Base-by-base conservation (phyloP, 1,284 basidiomycete species). In the Stereum hirsutum region DNA sequence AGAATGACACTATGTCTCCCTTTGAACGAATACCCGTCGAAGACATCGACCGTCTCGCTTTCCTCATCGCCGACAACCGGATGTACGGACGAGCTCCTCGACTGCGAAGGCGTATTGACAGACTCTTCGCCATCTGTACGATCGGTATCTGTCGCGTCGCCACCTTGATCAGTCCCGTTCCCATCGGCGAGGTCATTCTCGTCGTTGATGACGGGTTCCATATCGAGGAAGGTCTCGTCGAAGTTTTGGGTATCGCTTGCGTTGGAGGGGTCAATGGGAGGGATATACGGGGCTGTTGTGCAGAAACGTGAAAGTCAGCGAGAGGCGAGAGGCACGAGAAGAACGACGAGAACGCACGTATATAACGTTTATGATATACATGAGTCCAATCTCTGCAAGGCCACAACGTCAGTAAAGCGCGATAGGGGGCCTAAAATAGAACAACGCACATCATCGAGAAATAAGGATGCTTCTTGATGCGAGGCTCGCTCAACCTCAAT, bases 241-340 rank as follows among this genome's bases (percentile, higher is more conserved):
- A 98, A 99, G 65, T 98, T 97, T 62, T 92, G 89, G 50, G 90
- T 95, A 74, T 99, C 95, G 57, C 83, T 85, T 52, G 93, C 92
- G 61, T 96, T 90, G 37, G 79, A 78, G 6, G 91, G 89, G 59
- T 98, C 90, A 56, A 94, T 89, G 15, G 89, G 84, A 17, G 95
- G 93, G 54, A 94, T 90, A 72, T 96, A 95, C n/a, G 95, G 95
- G 56, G 95, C 92, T 89, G 49, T 11, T 41, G 41, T 32, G 47
- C 15, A 49, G 20, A 36, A 41, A 28, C 45, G 28, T 26, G 45
- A 44, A 36, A 15, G 10, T 35, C 33, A 35, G 17, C 17, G 21
- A n/a, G 33, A 30, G 28, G 15, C 33, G 11, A 20, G 15, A 19
- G 17, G 10, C 15, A 35, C 33, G 33, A 27, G 21, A 57, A 46